Base-by-base conservation (phyloP, 495 filamentous ascomycete species). In the Aspergillus carlsbadensis region DNA sequence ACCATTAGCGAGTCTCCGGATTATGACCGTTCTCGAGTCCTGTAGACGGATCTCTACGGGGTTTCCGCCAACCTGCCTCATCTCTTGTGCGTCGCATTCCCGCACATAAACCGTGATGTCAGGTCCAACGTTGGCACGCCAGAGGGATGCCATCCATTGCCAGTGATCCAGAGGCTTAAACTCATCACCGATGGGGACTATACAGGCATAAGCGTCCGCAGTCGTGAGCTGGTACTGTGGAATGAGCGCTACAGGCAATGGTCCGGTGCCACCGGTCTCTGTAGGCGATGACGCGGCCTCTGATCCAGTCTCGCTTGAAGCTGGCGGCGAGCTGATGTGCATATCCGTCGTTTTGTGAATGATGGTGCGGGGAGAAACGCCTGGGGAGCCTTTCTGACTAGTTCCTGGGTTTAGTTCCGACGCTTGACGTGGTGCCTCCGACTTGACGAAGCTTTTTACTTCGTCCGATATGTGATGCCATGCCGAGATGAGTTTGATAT, bases 111-210 rank as follows among this genome's bases (percentile, higher is more conserved):
- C 81, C 0, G 91, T 96, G 56, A 97, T 77, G 71, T 98, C 94
- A 0, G 92, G 83, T 0, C 90, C 92, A 0, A 93, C 81, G 49
- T 90, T 88, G 1, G 89, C 88, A 1, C 92, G 86, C 93, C 93
- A 98, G 3, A 96, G 80, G 47, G 89, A 94, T 24, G 93, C 94
- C 78, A 93, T 90, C 94, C 94, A 97, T 71, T 96, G 91, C 94
- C 94, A 98, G 67, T 98, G 94, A 64, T 98, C 91, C 26, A 90
- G 76, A 0, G 90, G 86, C 1, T 82, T 81, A 66, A 96, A 96
- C 2, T 83, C 76, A 60, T 96, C 92, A 10, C 77, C 72, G 45
- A 96, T 88, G 7, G 87, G 87, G 10, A 92, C 83, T 14, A 78
- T 73, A 47, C 78, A 81, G 0, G 92, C 87, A 61, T 87, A 93